Evolutionary conservation across 2,329 filamentous ascomycete genomes (phyloP).

Genomic region (Magnaporthiopsis poae): DNA sequence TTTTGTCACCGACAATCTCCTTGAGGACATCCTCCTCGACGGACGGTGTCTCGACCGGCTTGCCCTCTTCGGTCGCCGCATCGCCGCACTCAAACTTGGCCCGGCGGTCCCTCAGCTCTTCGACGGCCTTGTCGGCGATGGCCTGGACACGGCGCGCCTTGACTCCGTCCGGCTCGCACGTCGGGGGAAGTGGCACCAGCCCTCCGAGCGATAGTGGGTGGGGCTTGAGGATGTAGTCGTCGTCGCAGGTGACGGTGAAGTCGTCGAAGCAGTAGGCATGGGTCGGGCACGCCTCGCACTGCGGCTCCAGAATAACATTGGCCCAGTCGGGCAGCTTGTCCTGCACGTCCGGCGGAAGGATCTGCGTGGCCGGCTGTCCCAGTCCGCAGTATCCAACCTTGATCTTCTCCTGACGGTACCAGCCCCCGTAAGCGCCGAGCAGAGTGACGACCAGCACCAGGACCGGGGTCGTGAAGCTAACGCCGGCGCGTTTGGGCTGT

Average conservation of each 20-base stretch:
- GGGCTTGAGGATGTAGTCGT: slow-evolving; percentile 73
- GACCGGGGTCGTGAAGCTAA: slow-evolving; percentile 53
- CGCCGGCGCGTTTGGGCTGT: slow-evolving; percentile 27
- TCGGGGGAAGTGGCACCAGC: slow-evolving; percentile 73
- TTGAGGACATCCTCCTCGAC: slow-evolving; percentile 66
- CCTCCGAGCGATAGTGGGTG: slow-evolving; percentile 78
- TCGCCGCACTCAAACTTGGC: slow-evolving; percentile 88
- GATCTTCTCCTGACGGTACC: slow-evolving; percentile 93
- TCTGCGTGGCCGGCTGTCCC: slow-evolving; percentile 49
- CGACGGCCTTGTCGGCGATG: slow-evolving; percentile 78
- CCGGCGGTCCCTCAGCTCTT: slow-evolving; percentile 72
- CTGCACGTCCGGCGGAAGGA: slow-evolving; percentile 29
- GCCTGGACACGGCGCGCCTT: slow-evolving; percentile 78
- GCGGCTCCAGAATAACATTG: slow-evolving; percentile 58
- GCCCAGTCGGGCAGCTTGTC: slow-evolving; percentile 64
- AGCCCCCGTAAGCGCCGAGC: slow-evolving; percentile 61
- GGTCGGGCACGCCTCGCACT: slow-evolving; percentile 80
- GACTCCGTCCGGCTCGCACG: slow-evolving; percentile 88
- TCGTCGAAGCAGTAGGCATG: slow-evolving; percentile 82
- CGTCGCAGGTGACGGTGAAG: slow-evolving; percentile 69
- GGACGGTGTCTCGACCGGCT: slow-evolving; percentile 46
- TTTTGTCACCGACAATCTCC: slow-evolving; percentile 62
- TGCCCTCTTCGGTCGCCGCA: slow-evolving; percentile 50
- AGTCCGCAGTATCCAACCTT: slow-evolving; percentile 90
- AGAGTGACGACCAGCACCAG: slow-evolving; percentile 62